Evolutionary conservation across 441 rosid species (phyloP), one percentile per base, ranked within the genome.

Genomic region (Melastoma candidum): DNA sequence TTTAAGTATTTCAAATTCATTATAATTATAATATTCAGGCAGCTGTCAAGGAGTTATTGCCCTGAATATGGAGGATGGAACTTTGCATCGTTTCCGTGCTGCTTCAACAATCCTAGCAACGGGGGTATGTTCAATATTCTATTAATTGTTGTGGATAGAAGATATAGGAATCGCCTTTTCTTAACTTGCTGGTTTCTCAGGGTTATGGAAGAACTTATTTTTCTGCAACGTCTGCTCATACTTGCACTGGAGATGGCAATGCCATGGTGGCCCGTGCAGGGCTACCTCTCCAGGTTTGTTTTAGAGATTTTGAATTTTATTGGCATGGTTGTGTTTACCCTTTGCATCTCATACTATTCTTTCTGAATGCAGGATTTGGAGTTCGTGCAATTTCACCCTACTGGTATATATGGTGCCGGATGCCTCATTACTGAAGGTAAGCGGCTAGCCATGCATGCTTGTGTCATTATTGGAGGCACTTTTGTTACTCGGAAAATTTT

Each of bases 151-250:
- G 59, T 46, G 17, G 22, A 14, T 43, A 27, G 51, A 27, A 14
- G 26, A 46, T 12, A 11, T 45, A 7, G 8, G 53, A 26, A 13
- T 26, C 51, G 17, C 54, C 9, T 50, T 13, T 58, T 32, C 52
- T 56, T 57, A 29, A 22, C 49, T n/a, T 57, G 48, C 8, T 32
- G 8, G 41, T 61, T 51, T 58, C 58, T 64, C 72, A 92, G 98
- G 98, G 98, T 44, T 92, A 92, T 60, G 98, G 96, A 44, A 80
- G 98, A 78, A 3, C 98, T 46, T 92, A 85, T 68, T 92, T 92
- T 72, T 92, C 98, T 58, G 96, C 98, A 62, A 92, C 98, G 68
- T 92, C 96, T 45, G 98, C 98, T 57, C 98, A 92, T 75, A 92
- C 96, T 45, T 92, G 95, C 71, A 92, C 98, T 10, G 96, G 98